These are phyloP conservation scores for Pilasporangium apinafurcum DNA, from an alignment of 352 stramenopile genomes.

Conservation along the genomic window DNA sequence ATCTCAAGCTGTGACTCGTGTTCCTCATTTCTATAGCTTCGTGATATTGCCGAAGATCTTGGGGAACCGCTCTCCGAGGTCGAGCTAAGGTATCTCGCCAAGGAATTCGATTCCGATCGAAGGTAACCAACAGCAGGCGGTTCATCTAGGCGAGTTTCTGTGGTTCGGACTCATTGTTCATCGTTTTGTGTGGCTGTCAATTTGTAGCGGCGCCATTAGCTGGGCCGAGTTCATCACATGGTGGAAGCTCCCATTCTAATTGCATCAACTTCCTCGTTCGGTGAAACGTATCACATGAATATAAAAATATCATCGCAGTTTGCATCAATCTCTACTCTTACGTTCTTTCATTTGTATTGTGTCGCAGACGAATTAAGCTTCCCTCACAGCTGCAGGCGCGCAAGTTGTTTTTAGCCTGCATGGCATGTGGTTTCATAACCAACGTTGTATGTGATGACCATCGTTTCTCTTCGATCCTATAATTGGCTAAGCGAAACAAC, in stretches of 20 bases:
- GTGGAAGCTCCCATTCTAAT: slow-evolving; percentile 69
- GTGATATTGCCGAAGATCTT: slow-evolving; percentile 67
- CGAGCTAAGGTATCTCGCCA: slow-evolving; percentile 61
- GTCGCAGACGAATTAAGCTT: background rate
- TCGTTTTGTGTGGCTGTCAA: background rate
- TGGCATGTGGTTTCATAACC: slow-evolving; percentile 14
- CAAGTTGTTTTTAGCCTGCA: slow-evolving; percentile 8
- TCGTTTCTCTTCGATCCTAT: background rate
- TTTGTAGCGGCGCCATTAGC: slow-evolving; percentile 44
- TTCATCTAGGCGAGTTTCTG: background rate
- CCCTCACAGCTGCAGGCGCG: too few relatives aligned
- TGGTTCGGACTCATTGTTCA: background rate
- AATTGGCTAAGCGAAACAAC: slow-evolving; percentile 3
- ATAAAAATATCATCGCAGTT: background rate
- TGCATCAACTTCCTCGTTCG: background rate
- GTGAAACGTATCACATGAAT: background rate
- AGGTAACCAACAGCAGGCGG: slow-evolving; percentile 17
- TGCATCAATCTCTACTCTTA: background rate
- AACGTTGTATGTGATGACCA: background rate
- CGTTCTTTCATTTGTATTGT: background rate
- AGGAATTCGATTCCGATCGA: slow-evolving; percentile 66
- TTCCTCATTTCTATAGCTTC: slow-evolving; percentile 17
- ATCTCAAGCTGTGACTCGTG: background rate
- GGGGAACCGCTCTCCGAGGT: slow-evolving; percentile 67
- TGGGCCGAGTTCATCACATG: slow-evolving; percentile 76